Evolutionary conservation across 1,139 yeast genomes (phyloP).

Genomic region (Candida sojae): DNA sequence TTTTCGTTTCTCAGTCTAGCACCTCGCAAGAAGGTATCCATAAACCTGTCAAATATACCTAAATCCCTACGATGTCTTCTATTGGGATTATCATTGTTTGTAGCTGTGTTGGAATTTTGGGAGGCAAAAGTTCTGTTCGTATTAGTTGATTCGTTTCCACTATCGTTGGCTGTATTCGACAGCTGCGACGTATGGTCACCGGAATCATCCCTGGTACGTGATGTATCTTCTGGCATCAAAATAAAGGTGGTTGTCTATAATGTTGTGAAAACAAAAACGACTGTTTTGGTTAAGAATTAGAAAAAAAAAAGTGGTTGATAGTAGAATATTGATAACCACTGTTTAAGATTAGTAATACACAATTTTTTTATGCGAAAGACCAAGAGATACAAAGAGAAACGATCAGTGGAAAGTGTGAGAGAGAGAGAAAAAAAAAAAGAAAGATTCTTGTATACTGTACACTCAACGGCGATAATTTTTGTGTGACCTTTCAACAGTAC

Average conservation of each 20-base stretch:
- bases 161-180: not conserved
- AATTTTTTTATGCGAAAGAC: not conserved
- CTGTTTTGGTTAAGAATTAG: not conserved
- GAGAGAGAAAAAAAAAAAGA: not conserved
- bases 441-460: not conserved
- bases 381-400: too few species aligned
- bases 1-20: not conserved
- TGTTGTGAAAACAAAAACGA: not conserved
- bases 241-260: not conserved
- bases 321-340: not conserved
- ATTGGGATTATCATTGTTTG: constrained; percentile 1
- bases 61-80: constrained; percentile 9
- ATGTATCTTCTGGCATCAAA: not conserved
- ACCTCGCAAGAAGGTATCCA: constrained; percentile 10
- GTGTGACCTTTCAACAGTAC: too few species aligned
- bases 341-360: not conserved
- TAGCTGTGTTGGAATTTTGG: not conserved
- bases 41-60: constrained; percentile 14
- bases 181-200: not conserved
- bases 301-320: not conserved
- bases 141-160: not conserved
- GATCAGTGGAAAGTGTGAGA: too few species aligned
- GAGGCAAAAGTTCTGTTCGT: constrained; percentile 5
- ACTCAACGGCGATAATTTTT: too few species aligned
- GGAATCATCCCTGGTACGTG: not conserved